These are phyloP conservation scores for Dissophora globulifera DNA, from an alignment of 192 early-diverging fungal genomes.

Conservation along the genomic window DNA sequence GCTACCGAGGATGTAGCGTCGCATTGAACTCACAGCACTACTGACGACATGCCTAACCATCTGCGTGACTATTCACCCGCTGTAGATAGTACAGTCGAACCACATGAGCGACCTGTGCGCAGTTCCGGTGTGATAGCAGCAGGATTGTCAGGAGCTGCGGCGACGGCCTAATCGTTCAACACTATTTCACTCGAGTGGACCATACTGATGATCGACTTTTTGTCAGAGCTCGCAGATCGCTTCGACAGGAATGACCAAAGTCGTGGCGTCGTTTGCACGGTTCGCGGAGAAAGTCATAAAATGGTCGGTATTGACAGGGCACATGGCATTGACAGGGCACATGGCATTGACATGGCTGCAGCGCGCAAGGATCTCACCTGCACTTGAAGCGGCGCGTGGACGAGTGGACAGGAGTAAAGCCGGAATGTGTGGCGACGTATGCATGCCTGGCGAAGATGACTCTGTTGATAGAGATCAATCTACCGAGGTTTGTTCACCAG, in stretches of 20 bases:
- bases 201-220: slow-evolving; percentile 20
- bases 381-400: slow-evolving; percentile 43
- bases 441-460: slow-evolving; percentile 72
- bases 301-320: no score
- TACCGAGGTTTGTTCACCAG: slow-evolving; percentile 76
- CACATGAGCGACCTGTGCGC: slow-evolving; percentile 4
- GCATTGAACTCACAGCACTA: slow-evolving; percentile 84
- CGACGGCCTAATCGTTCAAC: slow-evolving; percentile 29
- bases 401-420: slow-evolving; percentile 56
- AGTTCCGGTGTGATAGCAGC: slow-evolving; percentile 8
- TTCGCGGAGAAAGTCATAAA: slow-evolving; percentile 14
- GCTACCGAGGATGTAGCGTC: slow-evolving; percentile 76
- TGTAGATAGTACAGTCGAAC: slow-evolving; percentile 34
- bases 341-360: slow-evolving; percentile 17
- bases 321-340: not conserved
- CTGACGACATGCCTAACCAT: slow-evolving; percentile 80
- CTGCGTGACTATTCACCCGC: slow-evolving; percentile 62
- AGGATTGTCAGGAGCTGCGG: slow-evolving; percentile 34
- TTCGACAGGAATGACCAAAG: slow-evolving; percentile 18
- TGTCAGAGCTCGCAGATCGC: slow-evolving; percentile 22
- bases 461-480: slow-evolving; percentile 77
- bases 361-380: slow-evolving; percentile 10
- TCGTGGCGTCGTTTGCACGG: slow-evolving; percentile 26
- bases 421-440: slow-evolving; percentile 61
- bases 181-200: slow-evolving; percentile 17